Percentiles rank a stretch among this genome's conserved stretches.
Evolutionary conservation across 176 grass and related monocot species (phyloP).

Genomic region (Triticum turgidum): DNA sequence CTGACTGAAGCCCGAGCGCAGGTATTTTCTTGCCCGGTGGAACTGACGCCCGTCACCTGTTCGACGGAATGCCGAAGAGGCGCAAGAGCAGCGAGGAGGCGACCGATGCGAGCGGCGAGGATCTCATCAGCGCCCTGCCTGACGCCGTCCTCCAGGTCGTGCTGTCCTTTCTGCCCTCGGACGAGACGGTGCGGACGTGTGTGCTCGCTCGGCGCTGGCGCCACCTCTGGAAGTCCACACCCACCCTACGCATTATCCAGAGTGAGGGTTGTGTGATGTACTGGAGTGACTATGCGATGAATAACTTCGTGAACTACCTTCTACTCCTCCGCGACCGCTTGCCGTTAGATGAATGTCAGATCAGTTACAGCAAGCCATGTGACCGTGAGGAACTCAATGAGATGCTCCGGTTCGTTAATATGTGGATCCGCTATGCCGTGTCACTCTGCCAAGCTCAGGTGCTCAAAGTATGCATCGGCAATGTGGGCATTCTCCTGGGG

Average conservation of each 20-base stretch:
- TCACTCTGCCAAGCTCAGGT: background rate
- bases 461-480: background rate
- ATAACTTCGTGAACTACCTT: background rate
- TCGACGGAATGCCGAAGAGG: background rate
- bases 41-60: background rate
- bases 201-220: background rate
- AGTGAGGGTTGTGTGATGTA: background rate
- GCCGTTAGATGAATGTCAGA: background rate
- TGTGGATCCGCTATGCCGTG: constrained; percentile 7
- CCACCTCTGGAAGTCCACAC: constrained; percentile 12
- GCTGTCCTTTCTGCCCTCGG: background rate
- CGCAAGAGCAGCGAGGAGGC: background rate
- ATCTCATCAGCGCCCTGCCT: constrained; percentile 9
- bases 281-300: background rate
- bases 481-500: background rate
- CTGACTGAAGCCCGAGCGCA: background rate
- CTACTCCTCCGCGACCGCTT: background rate
- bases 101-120: background rate
- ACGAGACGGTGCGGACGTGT: background rate
- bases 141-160: background rate
- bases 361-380: background rate
- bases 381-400: background rate
- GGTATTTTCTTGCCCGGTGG: background rate
- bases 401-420: background rate
- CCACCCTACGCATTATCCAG: background rate